Conservation (phyloP, 176 grass and related monocot species). For the Thinopyrum elongatum region DNA sequence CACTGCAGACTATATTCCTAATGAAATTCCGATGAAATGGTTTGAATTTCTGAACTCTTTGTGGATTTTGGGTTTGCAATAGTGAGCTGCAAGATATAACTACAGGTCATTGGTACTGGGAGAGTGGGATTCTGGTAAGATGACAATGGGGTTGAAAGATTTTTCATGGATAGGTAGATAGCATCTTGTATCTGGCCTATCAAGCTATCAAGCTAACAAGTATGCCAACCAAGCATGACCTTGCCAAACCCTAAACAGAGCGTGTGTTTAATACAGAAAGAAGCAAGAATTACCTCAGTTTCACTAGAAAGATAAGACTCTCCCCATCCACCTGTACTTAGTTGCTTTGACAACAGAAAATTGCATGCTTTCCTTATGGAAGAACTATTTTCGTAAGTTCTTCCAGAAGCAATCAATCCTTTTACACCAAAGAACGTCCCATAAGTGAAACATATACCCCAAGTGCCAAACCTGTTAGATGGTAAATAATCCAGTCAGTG, state of each 20-base stretch:
- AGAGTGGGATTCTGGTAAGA: neutral
- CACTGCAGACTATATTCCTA: neutral
- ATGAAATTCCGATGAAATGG: neutral
- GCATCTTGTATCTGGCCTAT: neutral
- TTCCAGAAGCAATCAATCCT: conserved; percentile 40
- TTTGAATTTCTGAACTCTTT: neutral
- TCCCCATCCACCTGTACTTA: conserved; percentile 47
- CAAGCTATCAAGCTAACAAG: neutral
- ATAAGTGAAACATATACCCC: conserved; percentile 65
- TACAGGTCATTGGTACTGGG: neutral
- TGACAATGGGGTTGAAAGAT: neutral
- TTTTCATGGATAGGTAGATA: neutral
- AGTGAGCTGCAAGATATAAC: neutral
- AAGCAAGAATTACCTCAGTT: neutral
- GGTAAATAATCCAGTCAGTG: neutral
- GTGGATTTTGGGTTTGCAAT: neutral
- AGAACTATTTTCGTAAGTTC: conserved; percentile 42
- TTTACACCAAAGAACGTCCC: conserved; percentile 49
- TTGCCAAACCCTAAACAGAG: neutral
- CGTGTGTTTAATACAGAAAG: neutral
- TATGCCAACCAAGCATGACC: neutral
- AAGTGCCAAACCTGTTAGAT: conserved; percentile 42
- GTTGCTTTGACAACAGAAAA: conserved; percentile 11
- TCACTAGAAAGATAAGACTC: conserved; percentile 38
- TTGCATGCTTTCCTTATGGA: conserved; percentile 46